These are phyloP conservation scores for Alternaria ethzedia DNA, from an alignment of 2,329 filamentous ascomycete genomes.

Conservation along the genomic window DNA sequence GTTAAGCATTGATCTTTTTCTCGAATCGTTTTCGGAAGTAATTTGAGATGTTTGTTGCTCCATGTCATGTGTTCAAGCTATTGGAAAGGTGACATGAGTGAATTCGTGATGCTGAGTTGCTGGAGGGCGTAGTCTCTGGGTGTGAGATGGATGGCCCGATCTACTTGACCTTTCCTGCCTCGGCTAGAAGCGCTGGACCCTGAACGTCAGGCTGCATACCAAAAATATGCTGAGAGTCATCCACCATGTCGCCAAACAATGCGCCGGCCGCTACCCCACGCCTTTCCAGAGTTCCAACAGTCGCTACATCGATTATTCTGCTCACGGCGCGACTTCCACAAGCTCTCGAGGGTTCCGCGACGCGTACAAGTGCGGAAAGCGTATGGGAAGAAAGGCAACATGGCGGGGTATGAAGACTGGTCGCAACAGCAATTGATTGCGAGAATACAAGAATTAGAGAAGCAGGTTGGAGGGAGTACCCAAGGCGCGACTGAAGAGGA, in stretches of 20 bases:
- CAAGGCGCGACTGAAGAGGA: neutral
- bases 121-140: neutral
- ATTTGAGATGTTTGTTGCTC: neutral
- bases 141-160: neutral
- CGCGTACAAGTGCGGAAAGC: slow-evolving; percentile 26
- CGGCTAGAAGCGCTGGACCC: slow-evolving; percentile 23
- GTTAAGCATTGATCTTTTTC: neutral
- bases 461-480: slow-evolving; percentile 11
- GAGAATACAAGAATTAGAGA: slow-evolving; percentile 42
- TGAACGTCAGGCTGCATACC: slow-evolving; percentile 33
- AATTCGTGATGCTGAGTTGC: neutral
- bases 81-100: neutral
- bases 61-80: neutral
- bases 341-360: slow-evolving; percentile 39
- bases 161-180: neutral
- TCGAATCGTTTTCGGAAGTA: neutral
- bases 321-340: slow-evolving; percentile 37
- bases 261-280: slow-evolving; percentile 32
- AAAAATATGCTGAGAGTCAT: slow-evolving; percentile 33
- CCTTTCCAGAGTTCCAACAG: slow-evolving; percentile 35
- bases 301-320: slow-evolving; percentile 39
- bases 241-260: slow-evolving; percentile 29
- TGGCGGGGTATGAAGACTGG: slow-evolving; percentile 43
- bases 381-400: slow-evolving; percentile 19
- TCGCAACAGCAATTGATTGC: slow-evolving; percentile 44